These are phyloP conservation scores for Pelagomonas calceolata DNA, from an alignment of 108 stramenopile species.

Conservation along the genomic window DNA sequence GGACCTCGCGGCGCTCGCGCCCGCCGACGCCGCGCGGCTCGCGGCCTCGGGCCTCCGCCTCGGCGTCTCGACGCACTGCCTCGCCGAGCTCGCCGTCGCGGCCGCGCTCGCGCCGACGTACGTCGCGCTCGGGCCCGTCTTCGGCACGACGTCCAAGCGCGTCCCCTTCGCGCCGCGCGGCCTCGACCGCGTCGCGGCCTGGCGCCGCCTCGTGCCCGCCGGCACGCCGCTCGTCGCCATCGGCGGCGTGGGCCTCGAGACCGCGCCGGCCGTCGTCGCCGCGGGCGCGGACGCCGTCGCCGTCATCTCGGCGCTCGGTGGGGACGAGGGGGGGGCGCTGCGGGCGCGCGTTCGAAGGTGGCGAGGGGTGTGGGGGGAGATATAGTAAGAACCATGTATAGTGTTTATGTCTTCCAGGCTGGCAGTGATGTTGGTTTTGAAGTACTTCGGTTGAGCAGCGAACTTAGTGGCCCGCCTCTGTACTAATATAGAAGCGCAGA, in stretches of 20 bases:
- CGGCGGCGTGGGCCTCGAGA: constrained; percentile 39
- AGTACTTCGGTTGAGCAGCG: too few species aligned
- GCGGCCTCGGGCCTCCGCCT: constrained; percentile 38
- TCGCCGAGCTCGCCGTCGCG: constrained; percentile 70
- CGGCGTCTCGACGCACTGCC: constrained; percentile 81
- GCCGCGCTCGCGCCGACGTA: constrained; percentile 70
- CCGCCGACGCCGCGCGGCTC: background rate
- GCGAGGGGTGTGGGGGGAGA: too few species aligned
- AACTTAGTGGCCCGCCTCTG: too few species aligned
- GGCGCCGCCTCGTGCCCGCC: constrained; percentile 62
- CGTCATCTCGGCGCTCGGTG: background rate
- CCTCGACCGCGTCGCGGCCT: constrained; percentile 54
- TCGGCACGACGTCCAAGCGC: constrained; percentile 66
- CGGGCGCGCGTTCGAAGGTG: too few species aligned
- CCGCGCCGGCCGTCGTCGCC: background rate
- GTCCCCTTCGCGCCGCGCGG: constrained; percentile 74
- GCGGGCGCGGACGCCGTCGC: background rate
- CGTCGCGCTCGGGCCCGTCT: constrained; percentile 77
- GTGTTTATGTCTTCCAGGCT: too few species aligned
- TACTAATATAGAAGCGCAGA: too few species aligned
- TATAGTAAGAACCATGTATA: too few species aligned
- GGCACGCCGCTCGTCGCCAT: constrained; percentile 71
- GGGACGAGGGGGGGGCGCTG: too few species aligned
- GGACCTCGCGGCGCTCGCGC: constrained; percentile 47
- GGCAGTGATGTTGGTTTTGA: too few species aligned